These are phyloP conservation scores for Phytopythium helicoides DNA, from an alignment of 352 stramenopile genomes.

Conservation along the genomic window DNA sequence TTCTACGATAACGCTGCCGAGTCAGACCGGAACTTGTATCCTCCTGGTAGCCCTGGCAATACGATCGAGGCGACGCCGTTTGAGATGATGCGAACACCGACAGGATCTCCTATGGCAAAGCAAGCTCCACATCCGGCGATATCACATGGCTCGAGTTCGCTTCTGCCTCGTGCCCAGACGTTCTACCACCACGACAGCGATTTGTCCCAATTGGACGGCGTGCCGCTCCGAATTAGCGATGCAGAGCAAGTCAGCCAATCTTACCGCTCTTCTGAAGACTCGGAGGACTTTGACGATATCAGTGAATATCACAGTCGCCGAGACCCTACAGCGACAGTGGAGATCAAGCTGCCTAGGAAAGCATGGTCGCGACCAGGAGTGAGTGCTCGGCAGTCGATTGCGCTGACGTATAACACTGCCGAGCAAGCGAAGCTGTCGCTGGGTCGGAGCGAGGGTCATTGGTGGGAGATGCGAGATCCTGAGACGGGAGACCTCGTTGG, in stretches of 20 bases:
- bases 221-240: constrained; percentile 51
- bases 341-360: constrained; percentile 85
- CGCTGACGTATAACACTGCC: constrained; percentile 75
- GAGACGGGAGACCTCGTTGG: constrained; percentile 73
- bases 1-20: constrained; percentile 31
- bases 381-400: constrained; percentile 62
- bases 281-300: constrained; percentile 30
- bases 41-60: constrained; percentile 45
- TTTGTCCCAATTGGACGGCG: constrained; percentile 32
- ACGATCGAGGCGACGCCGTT: constrained; percentile 60
- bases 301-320: constrained; percentile 20
- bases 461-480: constrained; percentile 81
- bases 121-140: constrained; percentile 6
- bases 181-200: constrained; percentile 56
- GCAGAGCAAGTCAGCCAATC: constrained; percentile 65
- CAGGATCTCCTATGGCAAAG: constrained; percentile 32
- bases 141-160: constrained; percentile 24
- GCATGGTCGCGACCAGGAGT: constrained; percentile 75
- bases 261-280: constrained; percentile 61
- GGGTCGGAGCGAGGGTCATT: constrained; percentile 71
- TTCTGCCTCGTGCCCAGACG: constrained; percentile 28
- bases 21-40: constrained; percentile 25
- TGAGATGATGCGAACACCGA: constrained; percentile 61
- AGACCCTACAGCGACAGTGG: constrained; percentile 48
- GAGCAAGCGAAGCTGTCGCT: constrained; percentile 69